Base-by-base conservation (phyloP, 2,329 filamentous ascomycete species). In the Podosphaera fusca region DNA sequence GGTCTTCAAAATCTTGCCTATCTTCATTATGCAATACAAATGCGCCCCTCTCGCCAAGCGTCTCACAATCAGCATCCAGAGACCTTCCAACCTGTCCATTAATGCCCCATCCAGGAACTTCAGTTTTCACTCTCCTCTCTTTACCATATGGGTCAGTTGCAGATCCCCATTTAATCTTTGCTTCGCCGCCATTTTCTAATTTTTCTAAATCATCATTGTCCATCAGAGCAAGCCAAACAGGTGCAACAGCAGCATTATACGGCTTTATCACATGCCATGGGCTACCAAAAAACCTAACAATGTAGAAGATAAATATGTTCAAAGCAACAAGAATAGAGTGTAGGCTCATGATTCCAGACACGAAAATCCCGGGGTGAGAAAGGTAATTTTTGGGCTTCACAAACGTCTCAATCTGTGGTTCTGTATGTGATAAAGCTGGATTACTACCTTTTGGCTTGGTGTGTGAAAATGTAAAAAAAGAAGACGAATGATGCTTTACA, bases 71-170 rank as follows among this genome's bases (percentile, higher is more conserved):
- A 61, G 79, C 70, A 56, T 74, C 50, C 70, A 64, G 46, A 72
- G 69, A 63, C 65, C 67, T 62, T 49, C 69, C 69, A 66, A 80
- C 63, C 60, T 69, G 71, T 57, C 84, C 81, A 61, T 79, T 72
- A 69, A 81, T 83, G 0, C 87, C 89, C 88, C 89, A 95, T 6
- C 87, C 86, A 49, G 86, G 81, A 2, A 94, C 82, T 68, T 95
- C 87, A 1, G 88, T 94, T 64, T 80, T 79, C 69, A 82, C 84
- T 4, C 87, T 78, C 45, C 75, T 72, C 59, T 78, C 75, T 29
- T 74, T 70, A 0, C 83, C 81, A 57, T 70, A 68, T 9, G 76
- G 68, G 61, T 82, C 76, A 7, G 76, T 77, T n/a, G 79, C 77
- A 35, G 84, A 85, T 2, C 90, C 90, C 90, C 90, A 96, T 71